phyloP scores from a whole-genome alignment of 148 eudicot species.

The Simmondsia chinensis region DNA sequence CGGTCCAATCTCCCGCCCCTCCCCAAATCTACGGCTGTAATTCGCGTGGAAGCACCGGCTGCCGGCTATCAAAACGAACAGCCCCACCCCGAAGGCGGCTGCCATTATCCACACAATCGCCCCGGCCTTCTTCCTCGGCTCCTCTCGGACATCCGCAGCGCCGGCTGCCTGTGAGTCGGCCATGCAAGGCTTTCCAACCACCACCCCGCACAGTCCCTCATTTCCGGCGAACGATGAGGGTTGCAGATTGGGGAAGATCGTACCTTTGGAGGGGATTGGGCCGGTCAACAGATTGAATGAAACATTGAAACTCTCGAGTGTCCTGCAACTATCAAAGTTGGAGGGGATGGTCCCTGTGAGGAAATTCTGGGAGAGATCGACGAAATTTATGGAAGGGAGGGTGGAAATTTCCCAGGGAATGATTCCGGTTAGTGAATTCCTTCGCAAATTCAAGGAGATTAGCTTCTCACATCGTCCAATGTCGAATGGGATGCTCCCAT shows the following conservation, averaged over 20 bases:
- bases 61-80: conserved; percentile 64
- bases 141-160: conserved; percentile 12
- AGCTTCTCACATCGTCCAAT: conserved; percentile 76
- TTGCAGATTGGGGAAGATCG: conserved; percentile 54
- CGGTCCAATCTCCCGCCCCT: conserved; percentile 38
- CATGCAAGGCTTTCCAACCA: conserved; percentile 45
- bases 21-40: conserved; percentile 19
- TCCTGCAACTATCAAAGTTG: conserved; percentile 50
- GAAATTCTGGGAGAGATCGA: conserved; percentile 58
- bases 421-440: conserved; percentile 68
- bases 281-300: conserved; percentile 71
- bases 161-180: conserved; percentile 14
- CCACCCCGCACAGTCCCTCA: conserved; percentile 61
- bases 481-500: conserved; percentile 77
- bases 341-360: conserved; percentile 72
- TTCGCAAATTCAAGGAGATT: conserved; percentile 35
- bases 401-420: conserved; percentile 95
- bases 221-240: conserved; percentile 88
- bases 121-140: conserved; percentile 44
- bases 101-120: conserved; percentile 74
- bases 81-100: conserved; percentile 61
- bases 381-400: conserved; percentile 64
- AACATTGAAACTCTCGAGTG: conserved; percentile 78
- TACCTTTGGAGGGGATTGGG: conserved; percentile 51
- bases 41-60: conserved; percentile 49